phyloP scores from a whole-genome alignment of 176 grass and related monocot species.

The Oryza brachyantha region DNA sequence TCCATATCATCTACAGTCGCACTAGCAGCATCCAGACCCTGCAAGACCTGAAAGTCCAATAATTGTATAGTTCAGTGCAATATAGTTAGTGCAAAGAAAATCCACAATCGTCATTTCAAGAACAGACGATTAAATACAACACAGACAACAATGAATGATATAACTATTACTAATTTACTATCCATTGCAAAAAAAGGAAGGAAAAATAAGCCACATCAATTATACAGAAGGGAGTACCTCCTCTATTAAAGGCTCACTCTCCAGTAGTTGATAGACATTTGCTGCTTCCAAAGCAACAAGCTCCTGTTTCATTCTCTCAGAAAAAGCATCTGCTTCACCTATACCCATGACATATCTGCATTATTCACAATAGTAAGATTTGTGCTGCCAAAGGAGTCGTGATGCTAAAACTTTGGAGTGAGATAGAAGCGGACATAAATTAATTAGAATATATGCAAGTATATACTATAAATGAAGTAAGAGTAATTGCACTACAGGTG shows the following conservation, averaged over 20 bases:
- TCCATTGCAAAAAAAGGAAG: not conserved
- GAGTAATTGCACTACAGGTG: not conserved
- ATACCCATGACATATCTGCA: slow-evolving; percentile 99
- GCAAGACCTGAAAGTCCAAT: slow-evolving; percentile 75
- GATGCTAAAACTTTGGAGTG: slow-evolving; percentile 21
- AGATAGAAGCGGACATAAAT: slow-evolving; percentile 13
- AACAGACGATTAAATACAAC: not conserved
- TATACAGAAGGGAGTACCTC: slow-evolving; percentile 56
- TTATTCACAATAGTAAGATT: slow-evolving; percentile 31
- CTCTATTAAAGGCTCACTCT: slow-evolving; percentile 86
- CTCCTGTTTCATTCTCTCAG: slow-evolving; percentile 94
- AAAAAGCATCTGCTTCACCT: slow-evolving; percentile 97
- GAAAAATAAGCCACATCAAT: slow-evolving; percentile 15
- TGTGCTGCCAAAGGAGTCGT: not conserved
- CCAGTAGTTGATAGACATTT: slow-evolving; percentile 91
- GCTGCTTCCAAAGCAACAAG: slow-evolving; percentile 91
- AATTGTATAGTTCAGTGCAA: slow-evolving; percentile 22
- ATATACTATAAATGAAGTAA: not conserved
- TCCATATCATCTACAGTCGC: slow-evolving; percentile 88
- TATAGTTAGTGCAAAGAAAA: slow-evolving; percentile 4
- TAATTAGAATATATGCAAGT: slow-evolving; percentile 11
- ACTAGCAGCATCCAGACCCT: slow-evolving; percentile 76
- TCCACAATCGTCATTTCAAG: slow-evolving; percentile 3
- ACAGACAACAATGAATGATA: not conserved
- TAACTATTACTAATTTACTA: too few species aligned